Conservation (phyloP, 192 early-diverging fungal species). For the Helicostylum pulchrum region DNA sequence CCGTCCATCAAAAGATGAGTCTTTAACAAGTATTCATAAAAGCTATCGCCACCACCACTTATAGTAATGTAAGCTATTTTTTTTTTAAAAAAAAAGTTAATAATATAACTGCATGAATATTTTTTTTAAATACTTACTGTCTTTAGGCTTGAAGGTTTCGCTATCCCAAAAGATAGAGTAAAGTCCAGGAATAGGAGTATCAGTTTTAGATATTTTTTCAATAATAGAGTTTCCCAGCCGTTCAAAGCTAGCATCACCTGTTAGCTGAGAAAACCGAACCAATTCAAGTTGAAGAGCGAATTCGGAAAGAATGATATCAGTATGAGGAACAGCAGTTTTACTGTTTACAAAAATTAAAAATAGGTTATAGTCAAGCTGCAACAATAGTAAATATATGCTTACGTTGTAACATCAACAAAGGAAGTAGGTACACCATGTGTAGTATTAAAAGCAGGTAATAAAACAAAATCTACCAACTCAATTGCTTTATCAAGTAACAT, state of each 20-base stretch:
- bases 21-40: conserved; percentile 63
- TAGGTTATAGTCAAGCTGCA: too few relatives aligned
- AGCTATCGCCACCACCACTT: conserved; percentile 51
- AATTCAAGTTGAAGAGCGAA: conserved; percentile 77
- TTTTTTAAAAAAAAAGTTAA: too few relatives aligned
- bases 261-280: conserved; percentile 71
- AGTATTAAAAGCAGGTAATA: conserved; percentile 71
- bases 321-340: too few relatives aligned
- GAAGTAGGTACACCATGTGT: conserved; percentile 57
- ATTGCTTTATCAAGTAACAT: conserved; percentile 65
- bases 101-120: too few relatives aligned
- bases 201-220: conserved; percentile 41
- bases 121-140: background rate
- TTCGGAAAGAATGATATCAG: conserved; percentile 49
- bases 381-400: background rate
- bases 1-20: conserved; percentile 47
- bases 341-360: too few relatives aligned
- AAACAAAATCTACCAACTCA: conserved; percentile 54
- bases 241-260: conserved; percentile 61
- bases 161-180: conserved; percentile 49
- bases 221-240: conserved; percentile 48
- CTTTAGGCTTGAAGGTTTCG: conserved; percentile 27
- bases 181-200: conserved; percentile 51
- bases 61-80: conserved; percentile 33
- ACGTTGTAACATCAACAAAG: conserved; percentile 48